Evolutionary conservation across 2,329 filamentous ascomycete species (phyloP).

Genomic region (Didymella glomerata): DNA sequence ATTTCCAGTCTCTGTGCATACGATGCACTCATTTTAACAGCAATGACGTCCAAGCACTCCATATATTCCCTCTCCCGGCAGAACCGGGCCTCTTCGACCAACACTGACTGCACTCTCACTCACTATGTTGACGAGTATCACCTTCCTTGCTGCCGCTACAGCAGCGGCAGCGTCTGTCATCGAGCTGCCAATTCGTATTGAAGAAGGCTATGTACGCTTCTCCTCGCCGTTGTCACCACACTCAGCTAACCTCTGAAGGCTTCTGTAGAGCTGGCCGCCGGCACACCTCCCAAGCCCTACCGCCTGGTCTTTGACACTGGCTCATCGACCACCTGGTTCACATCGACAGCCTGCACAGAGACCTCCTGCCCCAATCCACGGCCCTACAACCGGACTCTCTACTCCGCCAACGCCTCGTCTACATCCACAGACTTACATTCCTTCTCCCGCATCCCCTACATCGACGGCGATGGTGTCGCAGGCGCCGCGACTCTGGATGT

Average conservation of each 20-base stretch:
- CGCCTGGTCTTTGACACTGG: constrained; percentile 30
- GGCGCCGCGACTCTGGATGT: constrained; percentile 23
- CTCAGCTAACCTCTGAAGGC: background rate
- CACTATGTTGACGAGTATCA: constrained; percentile 4
- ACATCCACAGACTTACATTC: constrained; percentile 21
- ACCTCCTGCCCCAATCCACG: constrained; percentile 22
- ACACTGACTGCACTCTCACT: background rate
- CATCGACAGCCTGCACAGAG: constrained; percentile 27
- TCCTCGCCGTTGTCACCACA: background rate
- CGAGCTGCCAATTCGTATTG: constrained; percentile 25
- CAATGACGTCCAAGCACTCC: constrained; percentile 5
- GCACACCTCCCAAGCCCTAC: constrained; percentile 28
- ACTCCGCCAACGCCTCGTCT: constrained; percentile 25
- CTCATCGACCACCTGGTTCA: constrained; percentile 25
- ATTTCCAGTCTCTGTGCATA: constrained; percentile 13
- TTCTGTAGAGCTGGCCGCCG: constrained; percentile 16
- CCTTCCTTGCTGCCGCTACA: constrained; percentile 3
- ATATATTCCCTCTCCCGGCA: constrained; percentile 4
- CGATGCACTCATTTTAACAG: constrained; percentile 11
- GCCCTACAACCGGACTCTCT: constrained; percentile 21
- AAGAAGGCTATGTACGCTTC: constrained; percentile 14
- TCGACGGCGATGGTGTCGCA: constrained; percentile 25
- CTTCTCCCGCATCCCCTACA: constrained; percentile 20
- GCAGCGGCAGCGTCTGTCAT: constrained; percentile 25
- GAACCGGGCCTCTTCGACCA: background rate